These are phyloP conservation scores for Helotiales sp. DNA, from an alignment of 2,329 filamentous ascomycete species.

Conservation along the genomic window DNA sequence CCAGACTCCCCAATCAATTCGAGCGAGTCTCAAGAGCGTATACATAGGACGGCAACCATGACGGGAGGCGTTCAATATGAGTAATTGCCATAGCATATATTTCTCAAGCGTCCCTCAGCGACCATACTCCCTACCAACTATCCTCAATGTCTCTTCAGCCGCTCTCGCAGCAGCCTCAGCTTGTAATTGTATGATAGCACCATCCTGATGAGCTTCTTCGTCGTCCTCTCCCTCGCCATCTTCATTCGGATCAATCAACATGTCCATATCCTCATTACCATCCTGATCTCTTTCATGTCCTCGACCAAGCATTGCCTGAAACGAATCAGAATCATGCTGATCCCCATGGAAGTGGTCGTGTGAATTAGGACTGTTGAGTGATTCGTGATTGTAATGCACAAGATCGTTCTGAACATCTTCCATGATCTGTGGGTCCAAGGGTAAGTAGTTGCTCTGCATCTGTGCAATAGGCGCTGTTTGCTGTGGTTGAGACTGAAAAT, in stretches of 20 bases:
- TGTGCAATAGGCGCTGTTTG: slow-evolving; percentile 18
- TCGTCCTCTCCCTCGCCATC: slow-evolving; percentile 22
- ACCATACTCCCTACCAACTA: slow-evolving; percentile 1
- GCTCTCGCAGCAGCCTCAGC: slow-evolving; percentile 22
- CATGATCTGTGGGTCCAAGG: slow-evolving; percentile 61
- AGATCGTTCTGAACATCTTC: slow-evolving; percentile 48
- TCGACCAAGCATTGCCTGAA: slow-evolving; percentile 27
- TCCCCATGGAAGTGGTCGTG: slow-evolving; percentile 12
- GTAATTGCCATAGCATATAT: too few species aligned
- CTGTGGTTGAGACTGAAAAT: slow-evolving; percentile 10
- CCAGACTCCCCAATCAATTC: too few species aligned
- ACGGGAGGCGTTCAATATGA: too few species aligned
- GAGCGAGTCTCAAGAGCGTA: too few species aligned
- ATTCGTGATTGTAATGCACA: slow-evolving; percentile 18
- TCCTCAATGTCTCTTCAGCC: slow-evolving; percentile 20
- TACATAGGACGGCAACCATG: too few species aligned
- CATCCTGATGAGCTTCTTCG: slow-evolving; percentile 7
- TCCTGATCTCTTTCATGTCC: slow-evolving; percentile 11
- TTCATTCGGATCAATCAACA: slow-evolving; percentile 33
- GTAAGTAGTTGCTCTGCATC: slow-evolving; percentile 42
- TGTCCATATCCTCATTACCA: slow-evolving; percentile 30
- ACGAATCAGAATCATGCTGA: slow-evolving; percentile 23
- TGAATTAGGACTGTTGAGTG: slow-evolving; percentile 6
- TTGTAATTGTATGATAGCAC: slow-evolving; percentile 16
- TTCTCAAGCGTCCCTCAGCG: not conserved